Base-by-base conservation (phyloP, 148 eudicot species). In the Mesembryanthemum crystallinum region DNA sequence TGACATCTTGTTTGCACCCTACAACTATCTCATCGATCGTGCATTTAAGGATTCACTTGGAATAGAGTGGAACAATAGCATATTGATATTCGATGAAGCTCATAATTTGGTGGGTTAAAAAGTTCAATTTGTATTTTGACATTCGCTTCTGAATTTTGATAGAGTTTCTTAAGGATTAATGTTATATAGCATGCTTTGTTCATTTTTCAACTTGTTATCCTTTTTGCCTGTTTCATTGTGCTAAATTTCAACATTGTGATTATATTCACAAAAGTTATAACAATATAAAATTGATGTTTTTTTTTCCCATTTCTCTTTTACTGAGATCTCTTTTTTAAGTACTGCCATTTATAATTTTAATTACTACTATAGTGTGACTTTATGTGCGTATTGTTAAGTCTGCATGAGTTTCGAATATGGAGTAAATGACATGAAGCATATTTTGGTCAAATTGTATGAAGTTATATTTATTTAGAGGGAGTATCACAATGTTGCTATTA, bases 41-140 rank as follows among this genome's bases (percentile, higher is more conserved):
- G 77, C 86, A 17, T 79, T 80, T 76, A 83, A 92, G 73, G 82
- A 88, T 68, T 80, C 86, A 69, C 82, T 95, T 78, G 92, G 85
- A 67, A 84, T 95, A 81, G 86, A 80, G 71, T 95, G 98, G 99
- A 49, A 45, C n/a, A 77, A 80, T 60, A 89, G 96, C 79, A 79
- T 90, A 71, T 87, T 95, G 66, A 89, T 95, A 76, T 95, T 95
- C 82, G 99, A 95, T 83, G 99, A 95, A 92, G 99, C 99, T 81
- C 99, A 95, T 85, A 95, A 95, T 85, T 85, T 95, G 89, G 99
- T 92, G 83, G 67, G 88, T 77, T 29, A 60, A 69, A 51, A 75
- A 52, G 65, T 25, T 30, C 54, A 25, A 11, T 33, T 23, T 32
- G 23, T n/a, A 64, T 64, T 20, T 64, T 67, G 71, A 37, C 21